Base-by-base conservation (phyloP, 768 basidiomycete species). In the Pholiota molesta region DNA sequence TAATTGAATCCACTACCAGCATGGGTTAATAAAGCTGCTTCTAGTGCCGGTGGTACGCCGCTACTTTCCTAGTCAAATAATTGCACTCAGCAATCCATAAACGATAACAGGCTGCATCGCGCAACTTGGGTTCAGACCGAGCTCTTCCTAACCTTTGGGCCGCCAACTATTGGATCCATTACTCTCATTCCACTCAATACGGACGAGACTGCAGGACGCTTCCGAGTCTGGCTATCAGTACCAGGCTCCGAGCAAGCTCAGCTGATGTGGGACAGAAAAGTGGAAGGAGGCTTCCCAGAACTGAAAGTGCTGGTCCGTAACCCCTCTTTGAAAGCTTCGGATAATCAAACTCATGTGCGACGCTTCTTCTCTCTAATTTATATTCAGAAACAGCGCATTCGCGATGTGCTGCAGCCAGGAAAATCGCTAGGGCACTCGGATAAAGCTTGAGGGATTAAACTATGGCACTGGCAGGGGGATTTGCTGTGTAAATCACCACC, bases 91-190 rank as follows among this genome's bases (percentile, higher is more conserved):
- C 23, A 35, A 37, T 62, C 33, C 35, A 29, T 26, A 26, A 10
- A 45, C n/a, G 37, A 8, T 17, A 55, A 47, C 69, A 96, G 95
- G 95, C 82, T 95, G 40, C 95, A 96, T 67, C 84, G 95, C 68
- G 95, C 96, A 33, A 88, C 86, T 11, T 98, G 96, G 96, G 83
- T 89, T n/a, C 91, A 93, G 63, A 97, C 95, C 0, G 96, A 97
- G 68, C 81, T 98, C 16, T 84, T 95, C 67, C 75, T 97, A 37
- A 97, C 96, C 0, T 98, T 98, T 74, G 91, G 94, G 11, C 86
- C 92, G 28, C 94, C 94, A 0, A 71, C 77, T 0, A 75, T 97
- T 58, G 80, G 79, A 51, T 81, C 82, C 49, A 86, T 96, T 57
- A 83, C 87, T 11, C 77, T 97, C 49, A 73, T 92, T 19, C 95